Evolutionary conservation across 2,329 filamentous ascomycete species (phyloP), one percentile per base, ranked within the genome.

Genomic region (Amylocarpus encephaloides): DNA sequence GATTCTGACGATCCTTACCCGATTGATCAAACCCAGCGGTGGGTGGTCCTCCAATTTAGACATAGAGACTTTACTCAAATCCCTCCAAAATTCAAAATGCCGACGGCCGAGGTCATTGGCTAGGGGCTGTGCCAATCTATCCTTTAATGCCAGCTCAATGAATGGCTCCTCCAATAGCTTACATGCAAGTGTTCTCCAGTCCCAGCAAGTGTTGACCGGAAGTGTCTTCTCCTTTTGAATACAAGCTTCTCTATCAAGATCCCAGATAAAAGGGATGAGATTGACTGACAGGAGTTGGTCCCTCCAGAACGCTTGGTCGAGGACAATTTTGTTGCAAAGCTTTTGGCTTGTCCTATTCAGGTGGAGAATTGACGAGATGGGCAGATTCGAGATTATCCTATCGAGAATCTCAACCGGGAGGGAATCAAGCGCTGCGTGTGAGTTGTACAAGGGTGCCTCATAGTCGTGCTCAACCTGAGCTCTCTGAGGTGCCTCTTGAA

Each of bases 21-120:
- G 45, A 35, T 52, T 52, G n/a, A 52, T 32, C 39, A 52, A 43
- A 10, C 50, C 50, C 16, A 48, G 30, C 26, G 50, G 50, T 13
- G 46, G 44, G 35, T 5, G 10, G n/a, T 41, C 46, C 6, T 19
- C 32, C 12, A 52, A 43, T 34, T 43, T 39, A 16, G 38, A 33
- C 7, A 18, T 32, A 16, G 41, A 39, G 34, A 41, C n/a, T 30
- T 42, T 41, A 22, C 33, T 39, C 2, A 43, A 5, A 16, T 32
- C 35, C 19, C 11, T 3, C 35, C 35, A 48, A 33, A n/a, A 30
- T 12, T 35, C 26, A 11, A 48, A 18, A 26, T 38, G 32, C 11
- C 10, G 9, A 26, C 33, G 12, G 5, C 43, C 43, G 1, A 46
- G 16, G 13, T 26, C 38, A 33, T 33, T 15, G 11, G 22, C 38